Conservation (phyloP, 805 yeast genomes). For the Lachancea nothofagi region DNA sequence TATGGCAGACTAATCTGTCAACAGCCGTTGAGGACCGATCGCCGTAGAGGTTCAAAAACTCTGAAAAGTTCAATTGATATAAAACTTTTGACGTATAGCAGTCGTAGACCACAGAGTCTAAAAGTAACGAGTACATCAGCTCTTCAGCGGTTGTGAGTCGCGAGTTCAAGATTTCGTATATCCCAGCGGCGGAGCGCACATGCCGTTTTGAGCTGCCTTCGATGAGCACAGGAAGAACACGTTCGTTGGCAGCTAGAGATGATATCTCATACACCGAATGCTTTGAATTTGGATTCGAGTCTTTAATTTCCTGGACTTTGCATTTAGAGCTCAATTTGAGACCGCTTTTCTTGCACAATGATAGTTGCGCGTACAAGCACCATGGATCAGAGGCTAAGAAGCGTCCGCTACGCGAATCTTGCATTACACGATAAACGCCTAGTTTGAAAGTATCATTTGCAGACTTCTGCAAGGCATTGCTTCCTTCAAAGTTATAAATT, state of each 20-base stretch:
- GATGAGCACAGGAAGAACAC: conserved; percentile 49
- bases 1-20: background rate
- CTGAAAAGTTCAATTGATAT: conserved; percentile 16
- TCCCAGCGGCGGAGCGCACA: conserved; percentile 35
- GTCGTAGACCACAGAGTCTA: conserved; percentile 47
- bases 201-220: conserved; percentile 40
- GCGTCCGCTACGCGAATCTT: conserved; percentile 24
- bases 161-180: conserved; percentile 35
- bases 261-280: conserved; percentile 43
- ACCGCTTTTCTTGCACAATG: conserved; percentile 41
- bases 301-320: conserved; percentile 2
- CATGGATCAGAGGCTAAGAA: conserved; percentile 54
- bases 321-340: conserved; percentile 39
- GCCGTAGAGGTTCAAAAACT: conserved; percentile 24
- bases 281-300: conserved; percentile 9
- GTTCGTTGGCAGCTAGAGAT: conserved; percentile 43
- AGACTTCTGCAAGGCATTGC: conserved; percentile 9
- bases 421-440: conserved; percentile 47
- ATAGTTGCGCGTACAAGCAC: conserved; percentile 43
- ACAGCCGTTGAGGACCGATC: background rate
- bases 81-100: conserved; percentile 39
- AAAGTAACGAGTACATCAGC: conserved; percentile 34
- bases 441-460: conserved; percentile 38
- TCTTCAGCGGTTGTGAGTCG: conserved; percentile 33
- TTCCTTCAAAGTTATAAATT: conserved; percentile 20